Percentiles rank a stretch among this genome's conserved stretches.
phyloP scores from a whole-genome alignment of 805 yeast species.

The Suhomyces prunicola region DNA sequence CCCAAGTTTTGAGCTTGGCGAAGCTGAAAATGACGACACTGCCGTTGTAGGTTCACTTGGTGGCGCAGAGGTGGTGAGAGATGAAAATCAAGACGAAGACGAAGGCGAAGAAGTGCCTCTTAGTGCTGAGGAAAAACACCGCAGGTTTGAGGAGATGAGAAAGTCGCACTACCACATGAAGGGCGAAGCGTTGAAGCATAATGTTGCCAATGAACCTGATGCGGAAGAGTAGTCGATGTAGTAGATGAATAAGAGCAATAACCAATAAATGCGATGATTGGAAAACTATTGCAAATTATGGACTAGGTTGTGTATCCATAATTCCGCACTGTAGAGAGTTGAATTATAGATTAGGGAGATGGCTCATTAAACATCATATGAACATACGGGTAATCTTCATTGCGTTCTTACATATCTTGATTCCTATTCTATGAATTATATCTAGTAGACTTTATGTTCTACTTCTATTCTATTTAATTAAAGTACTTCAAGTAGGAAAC shows the following conservation, averaged over 20 bases:
- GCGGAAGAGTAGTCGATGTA: background rate
- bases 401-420: no score
- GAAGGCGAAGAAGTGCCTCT: constrained; percentile 36
- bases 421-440: background rate
- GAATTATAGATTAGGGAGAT: no score
- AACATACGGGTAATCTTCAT: no score
- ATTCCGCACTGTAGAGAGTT: no score
- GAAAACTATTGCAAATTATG: no score
- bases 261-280: no score
- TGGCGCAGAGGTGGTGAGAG: constrained; percentile 40
- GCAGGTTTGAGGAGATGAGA: constrained; percentile 71
- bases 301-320: no score
- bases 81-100: constrained; percentile 18
- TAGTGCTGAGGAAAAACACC: constrained; percentile 60
- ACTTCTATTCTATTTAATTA: constrained; percentile 1
- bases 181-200: constrained; percentile 45
- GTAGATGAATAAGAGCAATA: no score
- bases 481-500: constrained; percentile 56
- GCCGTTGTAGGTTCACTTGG: constrained; percentile 28
- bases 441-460: no score
- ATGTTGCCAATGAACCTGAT: constrained; percentile 6
- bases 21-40: constrained; percentile 42
- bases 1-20: constrained; percentile 56
- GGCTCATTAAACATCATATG: no score
- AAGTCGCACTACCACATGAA: constrained; percentile 72